A percentile compares a stretch with the other conserved stretches of the same genome.
phyloP scores from a whole-genome alignment of 75 land plant species.

The Sequoia sempervirens region DNA sequence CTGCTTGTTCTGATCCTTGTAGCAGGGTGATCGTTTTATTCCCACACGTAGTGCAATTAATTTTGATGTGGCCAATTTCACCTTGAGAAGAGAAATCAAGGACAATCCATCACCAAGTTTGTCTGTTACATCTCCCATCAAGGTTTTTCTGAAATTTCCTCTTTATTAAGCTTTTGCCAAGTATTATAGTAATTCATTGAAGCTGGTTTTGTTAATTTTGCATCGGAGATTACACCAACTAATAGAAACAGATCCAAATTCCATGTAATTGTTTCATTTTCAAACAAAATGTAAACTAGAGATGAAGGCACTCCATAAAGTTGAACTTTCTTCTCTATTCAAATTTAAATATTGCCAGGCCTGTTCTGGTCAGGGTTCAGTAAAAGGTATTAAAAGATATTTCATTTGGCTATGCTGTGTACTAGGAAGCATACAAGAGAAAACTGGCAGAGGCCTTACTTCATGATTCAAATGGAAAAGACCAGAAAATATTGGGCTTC shows the following conservation, averaged over 20 bases:
- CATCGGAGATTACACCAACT: neutral
- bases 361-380: neutral
- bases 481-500: conserved; percentile 48
- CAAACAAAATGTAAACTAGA: neutral
- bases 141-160: conserved; percentile 11
- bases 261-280: neutral
- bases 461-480: conserved; percentile 29
- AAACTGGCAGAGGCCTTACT: conserved; percentile 46
- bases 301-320: neutral
- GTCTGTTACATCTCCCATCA: conserved; percentile 17
- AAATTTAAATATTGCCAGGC: neutral
- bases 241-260: neutral
- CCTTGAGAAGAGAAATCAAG: conserved; percentile 25
- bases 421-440: conserved; percentile 47
- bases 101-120: conserved; percentile 11
- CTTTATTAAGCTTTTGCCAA: no score
- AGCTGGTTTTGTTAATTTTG: neutral
- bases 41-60: conserved; percentile 65
- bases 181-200: neutral
- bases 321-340: neutral
- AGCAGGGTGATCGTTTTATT: conserved; percentile 64
- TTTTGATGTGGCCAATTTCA: conserved; percentile 50
- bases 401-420: neutral
- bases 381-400: neutral
- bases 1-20: neutral